Evolutionary conservation across 805 yeast species (phyloP).

Genomic region (Yarrowia divulgata): DNA sequence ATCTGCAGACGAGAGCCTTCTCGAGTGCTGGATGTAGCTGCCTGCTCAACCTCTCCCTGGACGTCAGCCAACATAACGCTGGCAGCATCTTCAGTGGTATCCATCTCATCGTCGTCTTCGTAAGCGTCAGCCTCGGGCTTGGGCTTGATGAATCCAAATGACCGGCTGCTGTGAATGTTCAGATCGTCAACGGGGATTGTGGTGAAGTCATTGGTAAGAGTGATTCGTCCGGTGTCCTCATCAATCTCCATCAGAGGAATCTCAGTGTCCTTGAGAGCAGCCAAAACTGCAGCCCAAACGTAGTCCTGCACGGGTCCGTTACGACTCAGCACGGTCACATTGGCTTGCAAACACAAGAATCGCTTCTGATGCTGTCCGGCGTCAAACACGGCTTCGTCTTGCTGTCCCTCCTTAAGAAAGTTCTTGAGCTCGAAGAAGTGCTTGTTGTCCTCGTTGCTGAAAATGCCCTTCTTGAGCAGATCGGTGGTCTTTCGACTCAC

Average conservation of each 20-base stretch:
- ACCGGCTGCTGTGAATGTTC: conserved; percentile 19
- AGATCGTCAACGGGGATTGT: conserved; percentile 21
- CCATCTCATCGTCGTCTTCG: conserved; percentile 35
- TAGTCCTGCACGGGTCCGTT: conserved; percentile 83
- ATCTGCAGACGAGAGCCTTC: conserved; percentile 32
- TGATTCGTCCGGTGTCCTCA: conserved; percentile 52
- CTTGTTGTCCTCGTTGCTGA: conserved; percentile 55
- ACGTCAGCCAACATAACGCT: conserved; percentile 32
- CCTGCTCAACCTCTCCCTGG: conserved; percentile 38
- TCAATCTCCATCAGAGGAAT: conserved; percentile 75
- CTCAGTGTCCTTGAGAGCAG: conserved; percentile 64
- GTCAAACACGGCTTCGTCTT: conserved; percentile 50
- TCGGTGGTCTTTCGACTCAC: conserved; percentile 64
- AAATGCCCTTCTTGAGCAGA: conserved; percentile 62
- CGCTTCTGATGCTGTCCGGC: conserved; percentile 34
- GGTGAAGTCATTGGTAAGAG: conserved; percentile 15
- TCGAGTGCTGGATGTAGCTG: conserved; percentile 32
- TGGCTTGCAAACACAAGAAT: conserved; percentile 70
- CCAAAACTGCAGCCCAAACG: conserved; percentile 70
- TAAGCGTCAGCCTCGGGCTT: conserved; percentile 29
- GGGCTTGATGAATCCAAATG: conserved; percentile 35
- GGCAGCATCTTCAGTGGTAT: conserved; percentile 9
- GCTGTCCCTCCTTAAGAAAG: conserved; percentile 46
- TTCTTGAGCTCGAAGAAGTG: conserved; percentile 46
- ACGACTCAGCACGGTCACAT: conserved; percentile 77